phyloP scores from a whole-genome alignment of 495 filamentous ascomycete species.

The Talaromyces trachyspermus region DNA sequence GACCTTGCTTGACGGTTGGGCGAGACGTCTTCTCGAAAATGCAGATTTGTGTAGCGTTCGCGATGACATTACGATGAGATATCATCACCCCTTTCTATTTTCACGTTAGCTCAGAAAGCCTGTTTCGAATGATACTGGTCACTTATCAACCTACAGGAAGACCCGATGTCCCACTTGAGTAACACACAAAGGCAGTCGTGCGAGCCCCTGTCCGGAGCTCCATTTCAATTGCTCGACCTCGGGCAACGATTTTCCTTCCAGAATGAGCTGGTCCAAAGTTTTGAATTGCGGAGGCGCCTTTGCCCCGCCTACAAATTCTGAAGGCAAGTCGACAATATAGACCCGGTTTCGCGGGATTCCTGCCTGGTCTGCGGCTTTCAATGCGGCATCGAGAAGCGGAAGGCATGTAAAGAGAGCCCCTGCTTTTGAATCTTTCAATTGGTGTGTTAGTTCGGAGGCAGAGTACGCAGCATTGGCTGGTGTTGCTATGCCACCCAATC shows the following conservation, averaged over 20 bases:
- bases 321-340: conserved; percentile 66
- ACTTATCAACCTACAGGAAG: conserved; percentile 54
- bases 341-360: conserved; percentile 65
- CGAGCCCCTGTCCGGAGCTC: conserved; percentile 68
- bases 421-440: conserved; percentile 67
- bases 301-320: conserved; percentile 38
- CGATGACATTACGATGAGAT: conserved; percentile 80
- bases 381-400: conserved; percentile 60
- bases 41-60: conserved; percentile 63
- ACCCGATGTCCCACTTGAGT: conserved; percentile 83
- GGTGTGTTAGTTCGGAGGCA: conserved; percentile 65
- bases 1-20: not conserved
- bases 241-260: conserved; percentile 54
- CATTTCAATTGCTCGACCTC: conserved; percentile 59
- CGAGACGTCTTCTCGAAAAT: conserved; percentile 47
- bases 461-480: conserved; percentile 84
- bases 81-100: conserved; percentile 90
- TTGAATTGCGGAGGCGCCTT: conserved; percentile 50
- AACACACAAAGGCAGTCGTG: conserved; percentile 78
- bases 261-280: conserved; percentile 62
- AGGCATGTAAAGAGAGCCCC: conserved; percentile 75
- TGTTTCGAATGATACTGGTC: not conserved
- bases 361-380: conserved; percentile 58
- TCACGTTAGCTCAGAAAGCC: not conserved
- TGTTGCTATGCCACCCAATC: conserved; percentile 64